phyloP scores from a whole-genome alignment of 192 early-diverging fungal genomes.

The Gaertneriomyces semiglobifer region DNA sequence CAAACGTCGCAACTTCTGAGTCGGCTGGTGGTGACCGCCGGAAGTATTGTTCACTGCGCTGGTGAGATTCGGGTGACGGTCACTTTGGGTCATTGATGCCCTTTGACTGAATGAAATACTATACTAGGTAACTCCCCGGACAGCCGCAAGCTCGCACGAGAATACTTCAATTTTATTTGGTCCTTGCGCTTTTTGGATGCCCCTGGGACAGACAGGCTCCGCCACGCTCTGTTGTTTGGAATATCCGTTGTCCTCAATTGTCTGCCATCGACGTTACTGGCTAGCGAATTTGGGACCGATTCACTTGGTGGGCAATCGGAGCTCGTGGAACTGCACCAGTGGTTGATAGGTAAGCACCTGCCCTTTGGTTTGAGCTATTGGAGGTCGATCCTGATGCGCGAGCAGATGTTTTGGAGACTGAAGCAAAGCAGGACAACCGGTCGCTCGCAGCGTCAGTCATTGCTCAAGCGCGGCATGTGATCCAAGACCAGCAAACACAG shows the following conservation, averaged over 20 bases:
- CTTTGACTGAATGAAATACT: background rate
- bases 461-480: too few relatives aligned
- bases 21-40: constrained; percentile 13
- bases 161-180: constrained; percentile 21
- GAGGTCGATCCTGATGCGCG: background rate
- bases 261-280: constrained; percentile 3
- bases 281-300: constrained; percentile 9
- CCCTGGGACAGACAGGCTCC: background rate
- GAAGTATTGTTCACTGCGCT: constrained; percentile 10
- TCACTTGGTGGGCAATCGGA: background rate
- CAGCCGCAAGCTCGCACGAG: constrained; percentile 2
- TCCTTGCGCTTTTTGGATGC: constrained; percentile 11
- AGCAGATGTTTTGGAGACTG: constrained; percentile 4
- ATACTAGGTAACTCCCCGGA: constrained; percentile 5
- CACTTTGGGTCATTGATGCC: background rate
- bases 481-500: too few relatives aligned
- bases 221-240: constrained; percentile 12
- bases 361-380: background rate
- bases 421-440: constrained; percentile 4
- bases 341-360: constrained; percentile 10
- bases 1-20: background rate
- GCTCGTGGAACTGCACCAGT: constrained; percentile 2
- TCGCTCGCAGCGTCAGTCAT: constrained; percentile 6
- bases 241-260: constrained; percentile 1
- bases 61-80: background rate